Percentiles rank a stretch among this genome's conserved stretches.
Evolutionary conservation across 768 basidiomycete species (phyloP).

Genomic region (Lyophyllum semitale): DNA sequence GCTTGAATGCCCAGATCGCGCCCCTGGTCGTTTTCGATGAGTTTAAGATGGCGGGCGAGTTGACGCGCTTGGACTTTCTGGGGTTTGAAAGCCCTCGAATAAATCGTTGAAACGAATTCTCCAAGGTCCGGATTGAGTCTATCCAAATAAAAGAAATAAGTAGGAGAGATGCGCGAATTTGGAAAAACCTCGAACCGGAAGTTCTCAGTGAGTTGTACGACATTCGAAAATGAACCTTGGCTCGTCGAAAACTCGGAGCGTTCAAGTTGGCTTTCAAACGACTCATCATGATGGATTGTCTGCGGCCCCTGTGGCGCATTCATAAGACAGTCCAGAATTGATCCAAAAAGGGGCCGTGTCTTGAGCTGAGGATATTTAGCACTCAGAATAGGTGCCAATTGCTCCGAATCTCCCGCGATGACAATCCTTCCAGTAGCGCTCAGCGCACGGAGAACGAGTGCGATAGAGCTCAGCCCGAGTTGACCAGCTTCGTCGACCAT

Average conservation of each 20-base stretch:
- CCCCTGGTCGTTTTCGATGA: slow-evolving; percentile 22
- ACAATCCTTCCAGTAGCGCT: slow-evolving; percentile 39
- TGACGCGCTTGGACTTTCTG: slow-evolving; percentile 46
- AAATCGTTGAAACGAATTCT: slow-evolving; percentile 56
- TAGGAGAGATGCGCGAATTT: neutral
- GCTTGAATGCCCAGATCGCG: slow-evolving; percentile 22
- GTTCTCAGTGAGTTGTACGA: slow-evolving; percentile 53
- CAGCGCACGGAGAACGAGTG: slow-evolving; percentile 47
- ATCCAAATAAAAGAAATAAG: neutral
- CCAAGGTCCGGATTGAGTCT: slow-evolving; percentile 55
- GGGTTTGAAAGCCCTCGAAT: slow-evolving; percentile 47
- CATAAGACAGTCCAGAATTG: slow-evolving; percentile 50
- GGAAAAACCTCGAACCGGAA: slow-evolving; percentile 37
- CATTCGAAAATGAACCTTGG: slow-evolving; percentile 25
- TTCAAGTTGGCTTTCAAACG: slow-evolving; percentile 16
- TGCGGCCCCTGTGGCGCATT: slow-evolving; percentile 11
- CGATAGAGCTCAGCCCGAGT: slow-evolving; percentile 44
- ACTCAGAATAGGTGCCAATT: slow-evolving; percentile 50
- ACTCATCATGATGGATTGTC: slow-evolving; percentile 2
- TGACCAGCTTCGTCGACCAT: slow-evolving; percentile 56
- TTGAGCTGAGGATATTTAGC: slow-evolving; percentile 46
- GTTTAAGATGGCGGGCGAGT: slow-evolving; percentile 35
- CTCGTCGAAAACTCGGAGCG: neutral
- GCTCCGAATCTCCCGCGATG: slow-evolving; percentile 53
- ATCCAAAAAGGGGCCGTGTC: slow-evolving; percentile 44